A percentile compares a stretch with the other conserved stretches of the same genome.
Evolutionary conservation across 1,139 yeast species (phyloP).

Genomic region (Pichia sp.): DNA sequence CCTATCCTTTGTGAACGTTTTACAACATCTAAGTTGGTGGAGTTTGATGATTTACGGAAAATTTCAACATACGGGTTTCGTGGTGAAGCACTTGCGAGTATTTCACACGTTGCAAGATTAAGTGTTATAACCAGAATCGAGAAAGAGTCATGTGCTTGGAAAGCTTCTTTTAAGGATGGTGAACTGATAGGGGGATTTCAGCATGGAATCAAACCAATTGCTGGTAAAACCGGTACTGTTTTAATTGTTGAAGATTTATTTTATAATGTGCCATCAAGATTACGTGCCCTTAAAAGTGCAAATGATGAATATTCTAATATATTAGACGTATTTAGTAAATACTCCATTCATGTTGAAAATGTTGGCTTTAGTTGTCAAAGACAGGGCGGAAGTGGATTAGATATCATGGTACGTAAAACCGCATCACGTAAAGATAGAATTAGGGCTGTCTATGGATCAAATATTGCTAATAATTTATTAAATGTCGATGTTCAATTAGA

Average conservation of each 20-base stretch:
- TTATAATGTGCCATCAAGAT: conserved; percentile 78
- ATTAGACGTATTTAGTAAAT: conserved; percentile 77
- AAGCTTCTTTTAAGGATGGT: conserved; percentile 62
- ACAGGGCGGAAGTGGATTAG: conserved; percentile 33
- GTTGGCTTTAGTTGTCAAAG: conserved; percentile 80
- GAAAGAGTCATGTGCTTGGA: conserved; percentile 60
- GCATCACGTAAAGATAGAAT: conserved; percentile 58
- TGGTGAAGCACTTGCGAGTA: conserved; percentile 57
- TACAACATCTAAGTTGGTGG: conserved; percentile 48
- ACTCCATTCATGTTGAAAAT: conserved; percentile 64
- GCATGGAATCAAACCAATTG: conserved; percentile 63
- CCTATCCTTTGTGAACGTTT: conserved; percentile 49
- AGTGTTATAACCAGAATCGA: conserved; percentile 71
- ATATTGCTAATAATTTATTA: conserved; percentile 61
- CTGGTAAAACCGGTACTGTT: conserved; percentile 86
- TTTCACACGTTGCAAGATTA: conserved; percentile 58
- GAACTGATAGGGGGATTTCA: conserved; percentile 34
- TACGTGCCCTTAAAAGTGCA: conserved; percentile 57
- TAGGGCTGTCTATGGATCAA: conserved; percentile 64
- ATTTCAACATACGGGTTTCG: conserved; percentile 56
- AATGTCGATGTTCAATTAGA: conserved; percentile 33
- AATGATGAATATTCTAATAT: conserved; percentile 73
- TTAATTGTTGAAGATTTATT: conserved; percentile 83
- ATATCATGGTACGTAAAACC: conserved; percentile 48
- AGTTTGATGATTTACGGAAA: conserved; percentile 44